Percentiles rank a stretch among this genome's conserved stretches.
These are phyloP conservation scores for Leavenworthia alabamica DNA, from an alignment of 345 rosid species.

Conservation along the genomic window DNA sequence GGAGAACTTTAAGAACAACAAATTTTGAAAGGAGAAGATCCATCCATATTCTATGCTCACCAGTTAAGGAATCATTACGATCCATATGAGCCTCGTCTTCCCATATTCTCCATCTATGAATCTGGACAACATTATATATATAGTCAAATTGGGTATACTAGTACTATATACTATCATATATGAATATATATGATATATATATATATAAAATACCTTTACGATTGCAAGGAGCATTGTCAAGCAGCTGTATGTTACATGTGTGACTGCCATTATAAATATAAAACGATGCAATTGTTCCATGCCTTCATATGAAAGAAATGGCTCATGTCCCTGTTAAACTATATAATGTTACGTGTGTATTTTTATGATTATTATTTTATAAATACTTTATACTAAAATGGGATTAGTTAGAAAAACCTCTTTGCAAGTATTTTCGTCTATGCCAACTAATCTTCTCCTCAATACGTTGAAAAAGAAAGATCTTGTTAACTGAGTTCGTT, in stretches of 20 bases:
- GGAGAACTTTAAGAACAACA: neutral
- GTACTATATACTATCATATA: too few species aligned
- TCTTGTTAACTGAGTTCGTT: conserved; percentile 36
- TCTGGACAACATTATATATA: conserved; percentile 39
- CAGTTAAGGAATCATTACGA: conserved; percentile 42
- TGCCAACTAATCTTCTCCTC: conserved; percentile 47
- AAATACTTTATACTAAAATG: neutral
- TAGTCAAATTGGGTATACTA: neutral
- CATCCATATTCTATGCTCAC: conserved; percentile 29
- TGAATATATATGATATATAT: too few species aligned
- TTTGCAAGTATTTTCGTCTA: conserved; percentile 48
- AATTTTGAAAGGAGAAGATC: neutral
- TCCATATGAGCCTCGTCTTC: conserved; percentile 72
- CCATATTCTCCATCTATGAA: conserved; percentile 82
- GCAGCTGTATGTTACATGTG: conserved; percentile 82
- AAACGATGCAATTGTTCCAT: conserved; percentile 91
- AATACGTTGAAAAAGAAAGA: conserved; percentile 28
- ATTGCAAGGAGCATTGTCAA: conserved; percentile 82
- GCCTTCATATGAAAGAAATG: conserved; percentile 79
- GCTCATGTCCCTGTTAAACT: conserved; percentile 58
- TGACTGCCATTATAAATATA: conserved; percentile 87
- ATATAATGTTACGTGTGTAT: neutral
- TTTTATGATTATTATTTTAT: too few species aligned
- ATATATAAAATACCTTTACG: conserved; percentile 56
- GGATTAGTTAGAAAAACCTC: conserved; percentile 32